Conservation (phyloP, 192 early-diverging fungal genomes). For the Mortierella claussenii region DNA sequence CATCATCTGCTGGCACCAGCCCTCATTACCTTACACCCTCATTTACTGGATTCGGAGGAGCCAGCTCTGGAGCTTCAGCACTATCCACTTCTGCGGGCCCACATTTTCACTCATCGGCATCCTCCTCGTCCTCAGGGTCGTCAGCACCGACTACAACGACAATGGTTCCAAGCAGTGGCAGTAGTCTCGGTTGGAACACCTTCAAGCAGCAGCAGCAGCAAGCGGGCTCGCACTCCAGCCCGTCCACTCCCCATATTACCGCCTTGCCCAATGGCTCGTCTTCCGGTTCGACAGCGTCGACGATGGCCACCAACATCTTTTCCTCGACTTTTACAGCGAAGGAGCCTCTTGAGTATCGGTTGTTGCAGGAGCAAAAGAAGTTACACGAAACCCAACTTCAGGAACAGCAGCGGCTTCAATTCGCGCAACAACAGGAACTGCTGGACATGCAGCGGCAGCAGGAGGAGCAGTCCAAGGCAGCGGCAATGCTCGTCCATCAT, state of each 20-base stretch:
- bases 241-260: constrained; percentile 21
- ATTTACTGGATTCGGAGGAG: background rate
- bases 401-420: constrained; percentile 27
- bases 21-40: background rate
- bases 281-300: background rate
- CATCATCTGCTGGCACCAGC: background rate
- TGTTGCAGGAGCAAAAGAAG: constrained; percentile 24
- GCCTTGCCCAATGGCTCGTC: constrained; percentile 1
- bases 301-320: constrained; percentile 3
- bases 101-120: background rate
- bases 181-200: constrained; percentile 3
- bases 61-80: constrained; percentile 9
- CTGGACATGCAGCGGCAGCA: constrained; percentile 28
- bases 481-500: constrained; percentile 16
- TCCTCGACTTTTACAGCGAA: background rate
- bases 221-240: constrained; percentile 29
- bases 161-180: background rate
- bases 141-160: background rate
- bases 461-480: constrained; percentile 9
- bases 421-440: constrained; percentile 30
- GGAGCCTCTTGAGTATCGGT: constrained; percentile 3
- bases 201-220: background rate
- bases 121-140: background rate
- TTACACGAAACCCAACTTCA: constrained; percentile 18
- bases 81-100: constrained; percentile 20